phyloP scores from a whole-genome alignment of 148 eudicot genomes.

The Chenopodium berlandieri region DNA sequence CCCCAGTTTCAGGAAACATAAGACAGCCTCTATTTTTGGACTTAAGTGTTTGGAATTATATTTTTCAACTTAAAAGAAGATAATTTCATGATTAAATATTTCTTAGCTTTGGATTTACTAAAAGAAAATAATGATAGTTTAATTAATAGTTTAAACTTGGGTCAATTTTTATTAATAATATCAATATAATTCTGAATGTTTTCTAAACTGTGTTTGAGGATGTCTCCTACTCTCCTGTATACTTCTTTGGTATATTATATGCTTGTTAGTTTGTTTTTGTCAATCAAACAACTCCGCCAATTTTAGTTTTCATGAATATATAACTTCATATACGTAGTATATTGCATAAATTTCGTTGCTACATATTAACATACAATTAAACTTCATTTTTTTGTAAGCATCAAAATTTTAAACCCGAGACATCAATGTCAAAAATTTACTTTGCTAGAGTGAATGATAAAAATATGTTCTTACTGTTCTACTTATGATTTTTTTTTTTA shows the following conservation, averaged over 20 bases:
- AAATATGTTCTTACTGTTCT: too few relatives aligned
- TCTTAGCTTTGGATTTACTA: not conserved
- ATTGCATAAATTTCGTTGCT: too few relatives aligned
- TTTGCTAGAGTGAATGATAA: too few relatives aligned
- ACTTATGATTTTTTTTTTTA: too few relatives aligned
- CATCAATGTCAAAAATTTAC: too few relatives aligned
- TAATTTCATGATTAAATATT: not conserved
- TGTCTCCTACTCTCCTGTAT: slow-evolving; percentile 2
- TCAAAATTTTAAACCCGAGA: too few relatives aligned
- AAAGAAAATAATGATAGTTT: not conserved
- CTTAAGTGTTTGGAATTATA: not conserved
- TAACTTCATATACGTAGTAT: too few relatives aligned
- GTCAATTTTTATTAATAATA: not conserved
- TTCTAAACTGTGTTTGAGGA: not conserved
- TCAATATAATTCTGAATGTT: too few relatives aligned
- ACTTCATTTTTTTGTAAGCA: too few relatives aligned
- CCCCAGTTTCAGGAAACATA: not conserved
- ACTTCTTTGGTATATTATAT: not conserved
- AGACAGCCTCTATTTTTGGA: slow-evolving; percentile 1
- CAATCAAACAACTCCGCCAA: not conserved
- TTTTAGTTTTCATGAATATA: too few relatives aligned
- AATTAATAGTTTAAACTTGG: not conserved
- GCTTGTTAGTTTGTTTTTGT: not conserved
- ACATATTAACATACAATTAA: too few relatives aligned
- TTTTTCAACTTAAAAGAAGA: not conserved